These are phyloP conservation scores for Coleophoma crateriformis DNA, from an alignment of 2,329 filamentous ascomycete genomes.

Conservation along the genomic window DNA sequence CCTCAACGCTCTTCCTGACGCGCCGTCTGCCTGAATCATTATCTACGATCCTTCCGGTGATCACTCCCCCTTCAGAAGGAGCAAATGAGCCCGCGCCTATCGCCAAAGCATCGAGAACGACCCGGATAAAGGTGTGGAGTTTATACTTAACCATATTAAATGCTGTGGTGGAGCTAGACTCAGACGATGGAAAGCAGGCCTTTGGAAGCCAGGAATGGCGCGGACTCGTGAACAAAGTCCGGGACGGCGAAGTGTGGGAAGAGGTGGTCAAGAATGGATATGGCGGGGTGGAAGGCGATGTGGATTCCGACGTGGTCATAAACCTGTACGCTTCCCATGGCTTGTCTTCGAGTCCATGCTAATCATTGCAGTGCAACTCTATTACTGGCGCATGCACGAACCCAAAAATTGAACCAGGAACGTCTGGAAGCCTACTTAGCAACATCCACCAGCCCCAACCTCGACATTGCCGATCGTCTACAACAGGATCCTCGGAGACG, in stretches of 20 bases:
- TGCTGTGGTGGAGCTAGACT: constrained; percentile 80
- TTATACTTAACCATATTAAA: constrained; percentile 92
- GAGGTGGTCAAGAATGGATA: constrained; percentile 86
- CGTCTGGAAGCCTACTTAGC: constrained; percentile 86
- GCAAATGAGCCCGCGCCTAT: constrained; percentile 53
- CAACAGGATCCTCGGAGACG: constrained; percentile 43
- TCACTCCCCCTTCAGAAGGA: constrained; percentile 47
- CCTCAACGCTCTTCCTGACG: constrained; percentile 90
- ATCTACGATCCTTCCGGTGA: constrained; percentile 76
- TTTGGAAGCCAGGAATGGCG: constrained; percentile 88
- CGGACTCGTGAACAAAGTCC: constrained; percentile 72
- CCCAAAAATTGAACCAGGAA: constrained; percentile 79
- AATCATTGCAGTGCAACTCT: constrained; percentile 66
- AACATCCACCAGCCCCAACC: constrained; percentile 63
- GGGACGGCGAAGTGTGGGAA: constrained; percentile 91
- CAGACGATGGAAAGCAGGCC: constrained; percentile 82
- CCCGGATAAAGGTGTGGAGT: constrained; percentile 94
- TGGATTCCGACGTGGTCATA: constrained; percentile 91
- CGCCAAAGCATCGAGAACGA: constrained; percentile 72
- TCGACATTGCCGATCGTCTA: constrained; percentile 66
- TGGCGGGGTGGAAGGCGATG: constrained; percentile 79
- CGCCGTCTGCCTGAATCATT: constrained; percentile 87
- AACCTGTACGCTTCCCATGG: constrained; percentile 58
- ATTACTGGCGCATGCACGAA: constrained; percentile 80
- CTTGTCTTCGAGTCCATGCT: not conserved